phyloP scores from a whole-genome alignment of 2,329 filamentous ascomycete genomes.

The Pyrenophora seminiperda region DNA sequence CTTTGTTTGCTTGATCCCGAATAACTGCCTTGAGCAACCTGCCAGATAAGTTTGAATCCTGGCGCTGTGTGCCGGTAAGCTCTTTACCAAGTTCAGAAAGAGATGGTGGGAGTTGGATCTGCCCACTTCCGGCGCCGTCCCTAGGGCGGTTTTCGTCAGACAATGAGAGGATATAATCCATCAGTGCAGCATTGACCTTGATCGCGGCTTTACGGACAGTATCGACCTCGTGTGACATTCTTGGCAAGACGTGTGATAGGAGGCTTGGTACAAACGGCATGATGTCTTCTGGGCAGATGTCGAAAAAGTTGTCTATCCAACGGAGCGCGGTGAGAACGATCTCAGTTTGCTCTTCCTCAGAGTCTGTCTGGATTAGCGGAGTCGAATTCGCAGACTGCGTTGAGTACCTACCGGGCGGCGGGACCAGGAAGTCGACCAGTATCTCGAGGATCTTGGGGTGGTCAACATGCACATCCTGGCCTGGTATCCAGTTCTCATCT shows the following conservation, averaged over 20 bases:
- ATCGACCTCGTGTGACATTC: conserved; percentile 90
- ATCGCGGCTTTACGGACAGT: conserved; percentile 86
- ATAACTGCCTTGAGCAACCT: conserved; percentile 44
- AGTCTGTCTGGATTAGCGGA: conserved; percentile 29
- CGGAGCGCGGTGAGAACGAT: conserved; percentile 87
- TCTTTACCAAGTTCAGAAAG: conserved; percentile 49
- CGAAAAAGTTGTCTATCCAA: conserved; percentile 96
- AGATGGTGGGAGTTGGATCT: conserved; percentile 50
- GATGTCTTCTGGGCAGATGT: conserved; percentile 96
- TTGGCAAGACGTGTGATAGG: conserved; percentile 87
- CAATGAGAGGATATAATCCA: conserved; percentile 92
- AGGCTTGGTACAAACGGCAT: conserved; percentile 92
- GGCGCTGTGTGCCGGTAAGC: conserved; percentile 47
- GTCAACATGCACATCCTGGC: conserved; percentile 94
- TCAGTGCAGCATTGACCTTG: conserved; percentile 85
- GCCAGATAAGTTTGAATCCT: conserved; percentile 47
- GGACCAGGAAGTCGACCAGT: conserved; percentile 84
- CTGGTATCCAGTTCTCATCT: conserved; percentile 95
- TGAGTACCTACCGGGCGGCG: conserved; percentile 68
- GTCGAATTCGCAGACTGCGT: neutral
- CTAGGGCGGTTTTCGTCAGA: conserved; percentile 64
- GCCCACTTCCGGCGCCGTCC: conserved; percentile 48
- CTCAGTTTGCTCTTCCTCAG: conserved; percentile 72
- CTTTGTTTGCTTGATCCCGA: conserved; percentile 38
- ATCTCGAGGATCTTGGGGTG: conserved; percentile 92